Base-by-base conservation (phyloP, 805 yeast species). In the Lipomyces lipofer region DNA sequence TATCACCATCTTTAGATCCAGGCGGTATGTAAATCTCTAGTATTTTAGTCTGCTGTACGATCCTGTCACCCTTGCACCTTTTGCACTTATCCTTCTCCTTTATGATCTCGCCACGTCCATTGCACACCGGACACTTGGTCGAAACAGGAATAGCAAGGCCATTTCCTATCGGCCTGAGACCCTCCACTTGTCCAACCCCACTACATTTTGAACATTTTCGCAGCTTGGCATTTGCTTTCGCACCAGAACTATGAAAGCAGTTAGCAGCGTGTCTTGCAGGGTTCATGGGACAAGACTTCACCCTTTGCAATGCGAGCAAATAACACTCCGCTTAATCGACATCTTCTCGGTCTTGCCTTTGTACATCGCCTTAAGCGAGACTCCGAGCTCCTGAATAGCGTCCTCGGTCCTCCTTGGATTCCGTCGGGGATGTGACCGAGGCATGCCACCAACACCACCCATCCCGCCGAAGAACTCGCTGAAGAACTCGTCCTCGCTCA, bases 331-430 rank as follows among this genome's bases (percentile, higher is more conserved):
- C 2, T 85, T 80, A 1, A 86, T 78, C 2, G 86, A 78, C 64
- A 87, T 79, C 66, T 87, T 87, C 58, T 90, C 77, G 7, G 84
- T 80, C 67, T 88, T 88, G 3, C 98, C 97, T 60, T 81, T 82
- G 74, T 81, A 90, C 40, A 88, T 70, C 54, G 89, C 96, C 52
- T 83, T 87, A 58, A 89, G 70, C 0, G 86, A 75, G 10, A 91
- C 80, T 3, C 78, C 79, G 10, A 88, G 77, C 24, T 81, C 78
- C 45, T 89, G 67, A n/a, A 73, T 70, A 0, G 90, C 94, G 67
- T 88, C 89, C 35, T 76, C 83, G 0, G 95, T 85, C 52, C 76
- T 71, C 3, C 68, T 68, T 29, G 68, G 60, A 22, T 56, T 49
- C 10, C 58, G 43, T 27, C 58, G 43, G 17, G 64, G 56, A 30